Evolutionary conservation across 208 protist genomes (phyloP), one percentile per base, ranked within the genome.

Genomic region (Zelonia costaricensis): DNA sequence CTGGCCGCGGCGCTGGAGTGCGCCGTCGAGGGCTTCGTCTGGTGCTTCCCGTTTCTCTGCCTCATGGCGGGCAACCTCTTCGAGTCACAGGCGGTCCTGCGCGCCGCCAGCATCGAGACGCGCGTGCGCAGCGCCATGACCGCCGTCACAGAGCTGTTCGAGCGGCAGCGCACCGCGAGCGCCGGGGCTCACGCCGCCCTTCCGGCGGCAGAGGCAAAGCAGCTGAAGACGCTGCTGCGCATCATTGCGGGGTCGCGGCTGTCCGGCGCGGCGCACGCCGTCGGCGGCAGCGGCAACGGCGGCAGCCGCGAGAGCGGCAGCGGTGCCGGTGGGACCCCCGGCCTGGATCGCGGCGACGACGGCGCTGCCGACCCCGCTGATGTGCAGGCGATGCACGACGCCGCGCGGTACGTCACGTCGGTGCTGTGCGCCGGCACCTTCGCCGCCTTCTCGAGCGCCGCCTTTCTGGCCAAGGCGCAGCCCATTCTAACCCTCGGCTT

Each of bases 401-500:
- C 80, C 0, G 82, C 82, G n/a, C 70, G 54, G 12, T 80, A 85
- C 62, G 80, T 86, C 48, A 80, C 75, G 10, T 46, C 58, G 25
- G 73, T 87, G 53, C 66, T 84, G 15, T 76, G 76, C 35, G 33
- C 78, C 25, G 76, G 70, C 33, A 69, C 64, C 18, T 44, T 61
- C 12, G 48, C 76, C 36, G 74, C 71, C 30, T 92, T 86, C 48
- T 42, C 65, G 30, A 78, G 72, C 13, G 83, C 69, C 3, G 56
- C 78, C 2, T 82, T 86, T 38, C 44, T 84, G 2, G 80, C 68
- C 13, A 66, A 74, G 27, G 51, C 65, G 31, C 72, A 82, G 60
- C 82, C 75, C 9, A 67, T 78, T 35, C 68, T 86, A 42, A 79
- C 82, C 2, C 71, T 91, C 46, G 65, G 84, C 28, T 86, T 89